Evolutionary conservation across 139 green algal genomes (phyloP), one percentile per base, ranked within the genome.

Genomic region (Tetratostichococcus sp.): DNA sequence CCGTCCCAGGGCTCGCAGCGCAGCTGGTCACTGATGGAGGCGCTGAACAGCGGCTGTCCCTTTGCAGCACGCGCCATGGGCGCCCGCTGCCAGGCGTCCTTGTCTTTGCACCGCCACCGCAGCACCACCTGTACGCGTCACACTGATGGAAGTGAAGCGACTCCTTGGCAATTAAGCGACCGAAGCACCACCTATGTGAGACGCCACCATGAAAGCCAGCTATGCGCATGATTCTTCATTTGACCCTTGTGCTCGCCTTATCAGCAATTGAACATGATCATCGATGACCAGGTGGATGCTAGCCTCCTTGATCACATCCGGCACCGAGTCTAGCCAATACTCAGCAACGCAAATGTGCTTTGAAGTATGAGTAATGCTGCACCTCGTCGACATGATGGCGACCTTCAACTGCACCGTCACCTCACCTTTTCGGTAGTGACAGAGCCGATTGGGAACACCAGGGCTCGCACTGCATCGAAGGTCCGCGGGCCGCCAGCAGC

Each of bases 371-470:
- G n/a, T n/a, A n/a, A n/a, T n/a, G n/a, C n/a, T n/a, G n/a, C n/a
- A n/a, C n/a, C n/a, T n/a, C n/a, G n/a, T n/a, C n/a, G n/a, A n/a
- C n/a, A n/a, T n/a, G n/a, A n/a, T n/a, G n/a, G n/a, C n/a, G n/a
- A n/a, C n/a, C n/a, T n/a, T n/a, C n/a, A 16, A 66, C 22, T 8
- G 58, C 58, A 16, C 17, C 25, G 58, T 8, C 4, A 66, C 25
- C 58, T 26, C 4, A 4, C 58, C 58, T 31, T 66, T 8, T 4
- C 23, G 58, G 25, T 4, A 8, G 23, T 66, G 11, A 28, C 25
- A 8, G 58, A 16, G 62, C 5, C n/a, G 26, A 73, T n/a, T 22
- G 78, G 43, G 35, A 84, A 75, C 2, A 88, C 78, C 62, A 88
- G 35, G 1, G 74, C 84, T 14, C 72, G 42, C 43, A 86, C 62